Conservation (phyloP, 345 rosid species). For the Hibiscus mutabilis region DNA sequence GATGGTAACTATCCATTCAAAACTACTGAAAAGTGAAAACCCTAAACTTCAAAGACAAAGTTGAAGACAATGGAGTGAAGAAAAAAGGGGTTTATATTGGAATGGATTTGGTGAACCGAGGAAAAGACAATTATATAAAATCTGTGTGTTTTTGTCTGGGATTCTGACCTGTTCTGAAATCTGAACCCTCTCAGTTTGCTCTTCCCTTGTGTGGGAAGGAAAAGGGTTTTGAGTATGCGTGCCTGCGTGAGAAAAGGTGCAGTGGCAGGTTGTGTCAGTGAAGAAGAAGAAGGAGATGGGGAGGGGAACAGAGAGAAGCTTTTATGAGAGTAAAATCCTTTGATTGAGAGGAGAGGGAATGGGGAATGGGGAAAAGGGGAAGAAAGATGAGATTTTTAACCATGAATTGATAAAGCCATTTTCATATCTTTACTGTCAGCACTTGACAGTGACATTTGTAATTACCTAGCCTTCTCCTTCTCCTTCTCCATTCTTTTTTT, state of each 20-base stretch:
- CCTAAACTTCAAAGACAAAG: not conserved
- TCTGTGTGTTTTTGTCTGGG: conserved; percentile 26
- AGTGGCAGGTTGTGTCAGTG: conserved; percentile 54
- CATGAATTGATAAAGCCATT: not conserved
- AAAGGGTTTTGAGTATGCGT: conserved; percentile 51
- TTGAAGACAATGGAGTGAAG: not conserved
- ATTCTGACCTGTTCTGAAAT: conserved; percentile 29
- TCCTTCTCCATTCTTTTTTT: too few relatives aligned
- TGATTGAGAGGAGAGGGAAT: not conserved
- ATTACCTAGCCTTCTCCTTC: not conserved
- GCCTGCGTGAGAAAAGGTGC: conserved; percentile 82
- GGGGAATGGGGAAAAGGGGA: not conserved
- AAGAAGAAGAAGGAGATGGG: not conserved
- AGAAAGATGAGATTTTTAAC: not conserved
- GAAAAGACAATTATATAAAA: conserved; percentile 23
- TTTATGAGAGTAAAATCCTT: not conserved
- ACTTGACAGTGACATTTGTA: not conserved
- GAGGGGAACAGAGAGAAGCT: conserved; percentile 29
- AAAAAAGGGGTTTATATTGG: conserved; percentile 5
- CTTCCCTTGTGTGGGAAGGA: not conserved
- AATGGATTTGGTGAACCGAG: conserved; percentile 2
- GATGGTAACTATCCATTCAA: conserved; percentile 44
- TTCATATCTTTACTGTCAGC: not conserved
- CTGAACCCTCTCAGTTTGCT: not conserved
- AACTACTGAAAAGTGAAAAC: not conserved